Base-by-base conservation (phyloP, 1,284 basidiomycete species). In the Chiua sp. region DNA sequence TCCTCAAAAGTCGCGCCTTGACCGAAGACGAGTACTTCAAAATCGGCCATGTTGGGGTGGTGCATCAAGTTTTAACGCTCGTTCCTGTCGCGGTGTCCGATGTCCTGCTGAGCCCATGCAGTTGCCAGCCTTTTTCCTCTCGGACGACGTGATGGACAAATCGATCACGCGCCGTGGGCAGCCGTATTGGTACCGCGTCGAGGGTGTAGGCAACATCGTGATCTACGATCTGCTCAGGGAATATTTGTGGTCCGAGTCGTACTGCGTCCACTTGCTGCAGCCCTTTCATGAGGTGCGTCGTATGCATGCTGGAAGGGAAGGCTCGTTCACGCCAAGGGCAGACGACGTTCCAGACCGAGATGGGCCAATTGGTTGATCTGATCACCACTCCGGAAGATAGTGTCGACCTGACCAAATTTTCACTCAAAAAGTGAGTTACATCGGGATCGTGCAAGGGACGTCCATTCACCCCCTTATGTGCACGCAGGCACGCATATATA, bases 111-210 rank as follows among this genome's bases (percentile, higher is more conserved):
- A 13, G 28, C 3, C 1, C n/a, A 18, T 2, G 3, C 20, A 97
- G 93, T 86, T 98, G 18, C 98, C 98, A 90, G 95, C 96, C 0
- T 98, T 93, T 80, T 98, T 98, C 87, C 87, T 99, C 58, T 88
- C 95, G 26, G 97, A 99, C 78, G 97, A 99, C 77, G 96, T 99
- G 76, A 99, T 98, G 96, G 97, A 99, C 76, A 78, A 85, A 28
- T 94, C 91, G 53, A 88, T 98, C 69, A 99, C 97, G 8, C 92
- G 97, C 47, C 90, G 97, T n/a, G 92, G 93, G n/a, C 96, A 98
- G 75, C 93, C 96, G 0, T 99, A 98, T 79, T 99, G 94, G 93
- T 99, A 97, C 81, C 85, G 87, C 62, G 77, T 89, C 42, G 86
- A 88, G 20, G 78, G 80, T 30, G 88, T 99, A 58, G 90, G 83